Percentiles rank a stretch among this genome's conserved stretches.
phyloP scores from a whole-genome alignment of 805 yeast species.

The Pachysolen tannophilus region DNA sequence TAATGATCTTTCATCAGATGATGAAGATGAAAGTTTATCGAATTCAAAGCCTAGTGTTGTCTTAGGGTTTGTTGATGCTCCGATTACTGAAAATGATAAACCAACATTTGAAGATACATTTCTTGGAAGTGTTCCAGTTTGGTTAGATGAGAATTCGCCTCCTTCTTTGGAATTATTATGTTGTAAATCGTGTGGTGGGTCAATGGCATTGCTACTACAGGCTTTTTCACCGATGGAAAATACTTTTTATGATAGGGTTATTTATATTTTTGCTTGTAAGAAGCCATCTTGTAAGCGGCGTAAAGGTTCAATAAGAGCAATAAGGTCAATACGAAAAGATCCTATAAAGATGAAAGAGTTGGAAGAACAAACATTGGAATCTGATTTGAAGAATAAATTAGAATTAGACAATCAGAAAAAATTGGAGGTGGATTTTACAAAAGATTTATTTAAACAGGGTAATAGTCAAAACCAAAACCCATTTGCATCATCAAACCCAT shows the following conservation, averaged over 20 bases:
- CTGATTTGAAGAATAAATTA: constrained; percentile 34
- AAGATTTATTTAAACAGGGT: constrained; percentile 18
- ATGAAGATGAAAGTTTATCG: constrained; percentile 23
- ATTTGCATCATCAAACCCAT: constrained; percentile 7
- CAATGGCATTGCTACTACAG: constrained; percentile 66
- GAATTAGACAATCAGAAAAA: constrained; percentile 34
- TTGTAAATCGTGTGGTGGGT: constrained; percentile 60
- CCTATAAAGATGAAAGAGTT: constrained; percentile 35
- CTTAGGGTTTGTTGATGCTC: constrained; percentile 60
- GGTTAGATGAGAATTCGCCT: constrained; percentile 55
- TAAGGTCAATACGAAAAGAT: constrained; percentile 69
- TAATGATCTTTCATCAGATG: constrained; percentile 44
- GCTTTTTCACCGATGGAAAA: constrained; percentile 73
- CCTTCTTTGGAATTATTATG: constrained; percentile 45
- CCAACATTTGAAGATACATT: constrained; percentile 59
- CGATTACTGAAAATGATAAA: constrained; percentile 38
- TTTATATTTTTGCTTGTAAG: constrained; percentile 74
- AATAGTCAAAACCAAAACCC: constrained; percentile 23
- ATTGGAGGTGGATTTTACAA: constrained; percentile 27
- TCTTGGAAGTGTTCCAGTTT: constrained; percentile 71
- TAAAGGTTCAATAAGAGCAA: constrained; percentile 63
- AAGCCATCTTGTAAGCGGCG: constrained; percentile 57
- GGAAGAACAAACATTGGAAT: constrained; percentile 31
- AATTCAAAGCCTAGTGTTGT: constrained; percentile 28
- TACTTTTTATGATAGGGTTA: constrained; percentile 66